phyloP scores from a whole-genome alignment of 495 filamentous ascomycete genomes.

The Lophium mytilinum region DNA sequence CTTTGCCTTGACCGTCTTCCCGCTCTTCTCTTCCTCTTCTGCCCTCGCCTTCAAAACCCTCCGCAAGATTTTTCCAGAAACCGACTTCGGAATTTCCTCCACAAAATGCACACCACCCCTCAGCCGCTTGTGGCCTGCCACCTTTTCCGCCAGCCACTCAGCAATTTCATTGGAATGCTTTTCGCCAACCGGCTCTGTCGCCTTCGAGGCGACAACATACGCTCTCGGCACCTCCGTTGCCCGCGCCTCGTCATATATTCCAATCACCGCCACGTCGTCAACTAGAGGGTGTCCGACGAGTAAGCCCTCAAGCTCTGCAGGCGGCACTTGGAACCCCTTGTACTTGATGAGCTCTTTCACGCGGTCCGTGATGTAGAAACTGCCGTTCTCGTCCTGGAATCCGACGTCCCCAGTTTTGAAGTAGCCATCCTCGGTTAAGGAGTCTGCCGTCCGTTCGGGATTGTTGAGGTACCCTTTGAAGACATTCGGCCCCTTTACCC shows the following conservation, averaged over 20 bases:
- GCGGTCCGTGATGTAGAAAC: slow-evolving; percentile 47
- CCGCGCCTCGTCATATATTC: slow-evolving; percentile 31
- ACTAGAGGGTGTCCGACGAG: slow-evolving; percentile 27
- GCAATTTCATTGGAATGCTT: slow-evolving; percentile 28
- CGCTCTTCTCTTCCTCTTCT: slow-evolving; percentile 10
- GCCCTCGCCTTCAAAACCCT: slow-evolving; percentile 24
- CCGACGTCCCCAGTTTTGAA: slow-evolving; percentile 78
- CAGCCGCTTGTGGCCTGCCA: slow-evolving; percentile 30
- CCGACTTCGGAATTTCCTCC: slow-evolving; percentile 28
- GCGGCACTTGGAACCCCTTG: slow-evolving; percentile 42
- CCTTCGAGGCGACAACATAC: slow-evolving; percentile 29
- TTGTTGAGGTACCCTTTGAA: slow-evolving; percentile 76
- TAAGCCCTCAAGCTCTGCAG: slow-evolving; percentile 36
- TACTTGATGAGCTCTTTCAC: slow-evolving; percentile 49
- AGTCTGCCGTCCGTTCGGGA: slow-evolving; percentile 50
- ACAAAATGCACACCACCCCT: slow-evolving; percentile 26
- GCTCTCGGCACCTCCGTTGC: slow-evolving; percentile 36
- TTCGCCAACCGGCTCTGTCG: slow-evolving; percentile 13
- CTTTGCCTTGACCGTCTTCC: slow-evolving; percentile 24
- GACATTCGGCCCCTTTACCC: slow-evolving; percentile 68
- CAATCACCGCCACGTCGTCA: slow-evolving; percentile 36
- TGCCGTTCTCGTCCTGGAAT: slow-evolving; percentile 47
- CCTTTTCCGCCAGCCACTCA: slow-evolving; percentile 29
- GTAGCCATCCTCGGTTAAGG: slow-evolving; percentile 65
- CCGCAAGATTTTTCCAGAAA: slow-evolving; percentile 27